Base-by-base conservation (phyloP, 78 protist species). In the Guillardia theta region DNA sequence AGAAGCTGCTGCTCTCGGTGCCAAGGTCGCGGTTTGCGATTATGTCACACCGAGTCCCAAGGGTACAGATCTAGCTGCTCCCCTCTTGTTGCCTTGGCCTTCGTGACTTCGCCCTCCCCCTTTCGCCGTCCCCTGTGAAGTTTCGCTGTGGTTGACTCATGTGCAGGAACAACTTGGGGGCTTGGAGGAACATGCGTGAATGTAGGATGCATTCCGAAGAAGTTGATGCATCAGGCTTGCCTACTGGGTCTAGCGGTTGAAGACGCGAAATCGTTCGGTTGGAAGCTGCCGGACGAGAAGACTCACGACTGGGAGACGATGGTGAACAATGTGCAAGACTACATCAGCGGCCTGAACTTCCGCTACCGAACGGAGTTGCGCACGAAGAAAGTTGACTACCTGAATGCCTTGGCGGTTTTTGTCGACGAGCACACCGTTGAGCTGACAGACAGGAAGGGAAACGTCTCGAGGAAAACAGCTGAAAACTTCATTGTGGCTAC, bases 151-250 rank as follows among this genome's bases (percentile, higher is more conserved):
- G n/a, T n/a, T n/a, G n/a, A n/a, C n/a, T n/a, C n/a, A n/a, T n/a
- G n/a, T n/a, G n/a, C 19, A 48, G 93, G 93, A 3, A 53, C 93
- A 21, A 0, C 39, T 2, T 95, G 95, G 97, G 97, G 93, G 0
- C 62, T 96, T n/a, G 96, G 97, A 36, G 98, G 98, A 33, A 97
- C 98, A 0, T 97, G 98, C 62, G 98, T 97, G 33, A 97, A 97
- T 53, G 99, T 98, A 3, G 98, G 99, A 24, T 98, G 99, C 96
- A 96, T 98, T 1, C 99, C 99, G 27, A 98, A 98, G 95, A 97
- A 88, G 77, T 41, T 70, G 62, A 50, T 95, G 83, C 53, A 44
- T n/a, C 70, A 48, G 33, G 97, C 98, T 0, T 96, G 96, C 5
- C 53, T 94, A 5, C 80, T 70, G 36, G 90, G 96, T 33, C 94